Base-by-base conservation (phyloP, 352 stramenopile species). In the Peronosclerospora sorghi region DNA sequence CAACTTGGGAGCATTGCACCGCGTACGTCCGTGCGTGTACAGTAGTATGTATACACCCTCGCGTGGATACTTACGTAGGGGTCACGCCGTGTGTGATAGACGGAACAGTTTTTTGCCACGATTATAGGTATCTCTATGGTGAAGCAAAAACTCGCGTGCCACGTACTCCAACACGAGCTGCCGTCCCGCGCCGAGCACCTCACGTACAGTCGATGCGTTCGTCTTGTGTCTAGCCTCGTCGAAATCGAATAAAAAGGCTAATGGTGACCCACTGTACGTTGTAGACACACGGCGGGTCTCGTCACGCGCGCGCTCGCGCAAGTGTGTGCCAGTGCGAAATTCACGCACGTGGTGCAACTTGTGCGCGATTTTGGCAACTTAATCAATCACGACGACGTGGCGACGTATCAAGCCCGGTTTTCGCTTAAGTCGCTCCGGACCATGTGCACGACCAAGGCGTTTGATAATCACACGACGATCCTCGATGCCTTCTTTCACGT, bases 231-330 rank as follows among this genome's bases (percentile, higher is more conserved):
- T 30, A 30, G 26, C 7, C 23, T n/a, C n/a, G n/a, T n/a, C n/a
- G n/a, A n/a, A n/a, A n/a, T n/a, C n/a, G n/a, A n/a, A n/a, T n/a
- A n/a, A n/a, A n/a, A n/a, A n/a, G n/a, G n/a, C n/a, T n/a, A n/a
- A n/a, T n/a, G n/a, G n/a, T n/a, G n/a, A n/a, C n/a, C n/a, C n/a
- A n/a, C n/a, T n/a, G n/a, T n/a, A n/a, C n/a, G n/a, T n/a, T 40
- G 14, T 23, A 65, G 56, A 40, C 46, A 65, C 44, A 28, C 39
- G 12, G 34, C 47, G n/a, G 40, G 45, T 32, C 38, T 62, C 24
- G 51, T 65, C 23, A 65, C 46, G 10, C 53, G 56, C 5, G 51
- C 56, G 10, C 30, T 65, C n/a, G 58, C 61, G 35, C 56, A 65
- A 39, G 34, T 65, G 18, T 51, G 39, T 24, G 39, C 51, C 2